These are phyloP conservation scores for Wickerhamiella azyma DNA, from an alignment of 805 yeast genomes.

Conservation along the genomic window DNA sequence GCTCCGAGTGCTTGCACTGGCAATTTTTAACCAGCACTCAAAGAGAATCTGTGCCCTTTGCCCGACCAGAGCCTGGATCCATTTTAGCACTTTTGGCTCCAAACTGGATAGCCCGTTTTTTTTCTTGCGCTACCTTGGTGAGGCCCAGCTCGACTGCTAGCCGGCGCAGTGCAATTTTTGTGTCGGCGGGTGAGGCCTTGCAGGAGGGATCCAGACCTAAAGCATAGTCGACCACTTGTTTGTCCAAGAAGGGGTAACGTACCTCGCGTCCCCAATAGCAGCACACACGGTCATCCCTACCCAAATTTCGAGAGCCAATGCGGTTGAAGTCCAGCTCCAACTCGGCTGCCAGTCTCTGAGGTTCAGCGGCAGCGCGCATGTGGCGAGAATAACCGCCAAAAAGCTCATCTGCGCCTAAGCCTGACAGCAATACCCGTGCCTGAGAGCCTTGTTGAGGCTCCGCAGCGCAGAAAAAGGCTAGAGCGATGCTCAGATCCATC, in stretches of 20 bases:
- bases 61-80: conserved; percentile 63
- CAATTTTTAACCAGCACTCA: too few relatives aligned
- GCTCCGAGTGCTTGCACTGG: too few relatives aligned
- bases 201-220: conserved; percentile 26
- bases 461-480: conserved; percentile 89
- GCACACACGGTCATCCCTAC: conserved; percentile 84
- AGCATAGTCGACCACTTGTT: conserved; percentile 35
- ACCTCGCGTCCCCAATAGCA: conserved; percentile 80
- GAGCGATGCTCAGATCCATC: conserved; percentile 90
- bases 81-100: conserved; percentile 93
- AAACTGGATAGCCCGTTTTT: conserved; percentile 90
- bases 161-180: conserved; percentile 39
- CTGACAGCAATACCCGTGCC: conserved; percentile 69
- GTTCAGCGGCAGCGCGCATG: conserved; percentile 26
- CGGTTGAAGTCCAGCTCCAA: conserved; percentile 57
- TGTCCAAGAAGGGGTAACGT: conserved; percentile 74
- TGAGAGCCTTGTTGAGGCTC: conserved; percentile 40
- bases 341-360: conserved; percentile 39
- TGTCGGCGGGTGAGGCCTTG: conserved; percentile 28
- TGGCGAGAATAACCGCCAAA: conserved; percentile 94
- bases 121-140: conserved; percentile 49
- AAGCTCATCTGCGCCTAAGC: conserved; percentile 93
- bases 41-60: conserved; percentile 37
- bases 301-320: conserved; percentile 66
- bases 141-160: conserved; percentile 41